These are phyloP conservation scores for Cyclotella kingstonii DNA, from an alignment of 108 stramenopile genomes.

Conservation along the genomic window DNA sequence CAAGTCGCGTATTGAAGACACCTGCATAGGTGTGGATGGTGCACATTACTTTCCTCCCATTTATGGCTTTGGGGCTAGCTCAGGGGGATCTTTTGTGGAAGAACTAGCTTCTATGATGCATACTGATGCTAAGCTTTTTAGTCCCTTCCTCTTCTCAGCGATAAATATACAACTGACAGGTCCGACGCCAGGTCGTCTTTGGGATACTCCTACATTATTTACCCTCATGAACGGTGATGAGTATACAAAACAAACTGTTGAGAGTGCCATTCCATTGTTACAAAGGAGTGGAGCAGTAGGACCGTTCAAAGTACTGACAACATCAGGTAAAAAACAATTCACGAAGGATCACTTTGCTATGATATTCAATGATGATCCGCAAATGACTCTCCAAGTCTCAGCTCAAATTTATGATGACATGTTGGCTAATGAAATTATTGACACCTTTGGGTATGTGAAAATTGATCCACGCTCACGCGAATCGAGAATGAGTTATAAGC, in stretches of 20 bases:
- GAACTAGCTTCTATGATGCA: slow-evolving; percentile 21
- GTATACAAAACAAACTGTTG: slow-evolving; percentile 7
- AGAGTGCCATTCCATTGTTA: slow-evolving; percentile 1
- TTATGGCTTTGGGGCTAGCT: slow-evolving; percentile 35
- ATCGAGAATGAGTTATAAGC: slow-evolving; percentile 2
- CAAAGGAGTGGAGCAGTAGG: neutral
- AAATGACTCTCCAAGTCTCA: slow-evolving; percentile 1
- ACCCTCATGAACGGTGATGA: slow-evolving; percentile 37
- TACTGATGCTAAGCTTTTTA: slow-evolving; percentile 9
- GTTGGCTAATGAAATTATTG: slow-evolving; percentile 1
- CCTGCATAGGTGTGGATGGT: slow-evolving; percentile 12
- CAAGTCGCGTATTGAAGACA: slow-evolving; percentile 3
- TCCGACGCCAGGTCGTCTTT: slow-evolving; percentile 11
- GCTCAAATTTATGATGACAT: slow-evolving; percentile 1
- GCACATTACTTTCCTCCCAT: slow-evolving; percentile 16
- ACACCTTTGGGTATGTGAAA: neutral
- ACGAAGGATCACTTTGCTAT: slow-evolving; percentile 4
- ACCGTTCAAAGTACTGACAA: neutral
- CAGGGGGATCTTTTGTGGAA: slow-evolving; percentile 31
- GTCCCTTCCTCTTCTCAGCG: slow-evolving; percentile 35
- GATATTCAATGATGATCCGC: slow-evolving; percentile 8
- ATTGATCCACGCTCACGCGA: slow-evolving; percentile 5
- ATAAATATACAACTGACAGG: slow-evolving; percentile 41
- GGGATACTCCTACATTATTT: slow-evolving; percentile 38
- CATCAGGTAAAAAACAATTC: slow-evolving; percentile 10